Evolutionary conservation across 1,284 basidiomycete species (phyloP).

Genomic region (Fomitopsis betulina): DNA sequence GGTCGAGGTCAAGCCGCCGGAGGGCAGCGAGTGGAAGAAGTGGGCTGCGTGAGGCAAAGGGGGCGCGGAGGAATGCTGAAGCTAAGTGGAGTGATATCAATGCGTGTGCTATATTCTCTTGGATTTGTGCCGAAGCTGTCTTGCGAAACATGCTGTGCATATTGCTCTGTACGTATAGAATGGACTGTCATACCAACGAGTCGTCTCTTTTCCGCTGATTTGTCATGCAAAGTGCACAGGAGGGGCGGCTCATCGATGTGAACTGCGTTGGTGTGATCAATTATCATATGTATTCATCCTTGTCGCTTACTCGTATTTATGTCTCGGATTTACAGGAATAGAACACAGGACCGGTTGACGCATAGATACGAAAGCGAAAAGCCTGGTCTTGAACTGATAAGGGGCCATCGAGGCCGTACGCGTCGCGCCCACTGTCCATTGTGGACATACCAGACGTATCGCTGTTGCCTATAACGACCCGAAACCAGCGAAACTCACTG

Average conservation of each 20-base stretch:
- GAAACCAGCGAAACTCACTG: too few species aligned
- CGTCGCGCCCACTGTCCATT: too few species aligned
- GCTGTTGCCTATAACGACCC: too few species aligned
- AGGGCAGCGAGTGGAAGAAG: conserved; percentile 78
- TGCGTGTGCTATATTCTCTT: background rate
- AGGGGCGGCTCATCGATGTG: too few species aligned
- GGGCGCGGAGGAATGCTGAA: background rate
- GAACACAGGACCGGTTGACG: background rate
- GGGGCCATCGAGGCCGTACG: too few species aligned
- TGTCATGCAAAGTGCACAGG: too few species aligned
- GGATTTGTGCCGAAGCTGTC: background rate
- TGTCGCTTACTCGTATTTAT: too few species aligned
- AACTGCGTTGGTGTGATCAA: too few species aligned
- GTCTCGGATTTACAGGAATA: too few species aligned
- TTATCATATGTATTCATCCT: too few species aligned
- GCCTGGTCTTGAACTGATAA: too few species aligned
- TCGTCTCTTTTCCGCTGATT: background rate
- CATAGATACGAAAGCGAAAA: background rate
- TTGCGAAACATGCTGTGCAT: background rate
- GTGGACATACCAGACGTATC: too few species aligned
- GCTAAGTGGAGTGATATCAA: background rate
- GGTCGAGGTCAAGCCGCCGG: conserved; percentile 75
- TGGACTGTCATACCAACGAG: background rate
- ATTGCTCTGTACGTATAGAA: background rate
- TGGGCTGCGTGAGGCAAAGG: conserved; percentile 37